Evolutionary conservation across 306 rosid species (phyloP).

Genomic region (Pyrus communis): DNA sequence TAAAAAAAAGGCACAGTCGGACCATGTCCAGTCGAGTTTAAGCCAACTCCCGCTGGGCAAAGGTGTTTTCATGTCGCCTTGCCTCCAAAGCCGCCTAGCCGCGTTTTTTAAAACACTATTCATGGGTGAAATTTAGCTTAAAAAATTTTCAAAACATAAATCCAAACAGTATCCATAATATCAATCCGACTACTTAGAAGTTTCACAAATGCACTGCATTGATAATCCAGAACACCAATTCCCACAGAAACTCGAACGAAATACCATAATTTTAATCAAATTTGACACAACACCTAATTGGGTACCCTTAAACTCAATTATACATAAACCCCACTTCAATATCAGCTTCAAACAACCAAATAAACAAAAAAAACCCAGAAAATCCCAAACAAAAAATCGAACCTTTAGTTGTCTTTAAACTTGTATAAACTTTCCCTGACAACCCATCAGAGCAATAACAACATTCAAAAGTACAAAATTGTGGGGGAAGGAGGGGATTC

Average conservation of each 20-base stretch:
- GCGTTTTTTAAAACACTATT: too few relatives aligned
- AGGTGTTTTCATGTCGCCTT: too few relatives aligned
- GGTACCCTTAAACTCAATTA: background rate
- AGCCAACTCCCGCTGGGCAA: too few relatives aligned
- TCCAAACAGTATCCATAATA: background rate
- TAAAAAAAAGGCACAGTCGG: too few relatives aligned
- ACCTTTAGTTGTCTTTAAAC: background rate
- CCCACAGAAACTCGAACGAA: background rate
- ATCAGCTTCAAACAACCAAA: background rate
- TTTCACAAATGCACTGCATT: background rate
- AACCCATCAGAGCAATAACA: background rate
- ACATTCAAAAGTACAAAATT: background rate
- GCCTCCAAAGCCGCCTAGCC: too few relatives aligned
- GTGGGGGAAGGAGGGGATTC: background rate
- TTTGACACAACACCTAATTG: background rate
- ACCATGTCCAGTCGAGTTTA: too few relatives aligned
- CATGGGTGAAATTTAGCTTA: background rate
- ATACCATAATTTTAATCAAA: background rate
- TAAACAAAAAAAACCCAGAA: background rate
- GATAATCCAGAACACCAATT: background rate
- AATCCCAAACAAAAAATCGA: background rate
- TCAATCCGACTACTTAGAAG: background rate
- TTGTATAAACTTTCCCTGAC: background rate
- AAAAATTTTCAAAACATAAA: background rate
- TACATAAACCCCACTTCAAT: background rate